A percentile compares a stretch with the other conserved stretches of the same genome.
These are phyloP conservation scores for Yueomyces sp. DNA, from an alignment of 805 yeast species.

Conservation along the genomic window DNA sequence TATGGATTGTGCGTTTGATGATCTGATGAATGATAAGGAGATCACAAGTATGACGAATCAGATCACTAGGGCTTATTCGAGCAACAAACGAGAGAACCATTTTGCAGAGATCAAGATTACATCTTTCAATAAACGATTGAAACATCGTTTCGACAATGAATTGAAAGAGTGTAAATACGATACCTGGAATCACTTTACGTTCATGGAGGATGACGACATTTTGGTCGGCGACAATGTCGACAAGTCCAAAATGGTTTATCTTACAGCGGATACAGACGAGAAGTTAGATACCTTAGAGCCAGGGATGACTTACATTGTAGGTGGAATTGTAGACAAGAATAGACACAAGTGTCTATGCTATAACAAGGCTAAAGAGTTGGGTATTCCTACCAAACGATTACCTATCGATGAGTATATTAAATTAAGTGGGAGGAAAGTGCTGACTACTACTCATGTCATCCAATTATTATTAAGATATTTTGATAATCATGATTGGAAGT, in stretches of 20 bases:
- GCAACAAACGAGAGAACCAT: conserved; percentile 47
- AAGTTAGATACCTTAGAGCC: conserved; percentile 48
- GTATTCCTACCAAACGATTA: conserved; percentile 58
- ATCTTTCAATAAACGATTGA: conserved; percentile 52
- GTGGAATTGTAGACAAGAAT: conserved; percentile 94
- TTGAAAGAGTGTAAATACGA: conserved; percentile 40
- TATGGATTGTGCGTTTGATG: conserved; percentile 88
- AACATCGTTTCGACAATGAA: conserved; percentile 52
- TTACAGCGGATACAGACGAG: conserved; percentile 80
- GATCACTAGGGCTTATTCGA: conserved; percentile 69
- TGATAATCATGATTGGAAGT: conserved; percentile 70
- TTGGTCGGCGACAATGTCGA: conserved; percentile 24
- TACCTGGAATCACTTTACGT: conserved; percentile 55
- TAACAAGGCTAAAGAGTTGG: conserved; percentile 64
- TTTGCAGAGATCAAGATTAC: conserved; percentile 48
- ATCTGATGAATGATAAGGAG: conserved; percentile 68
- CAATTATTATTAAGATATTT: conserved; percentile 74
- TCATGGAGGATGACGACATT: conserved; percentile 30
- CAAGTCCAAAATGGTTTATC: conserved; percentile 39
- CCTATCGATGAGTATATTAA: conserved; percentile 81
- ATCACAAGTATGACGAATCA: conserved; percentile 62
- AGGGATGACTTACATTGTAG: conserved; percentile 70
- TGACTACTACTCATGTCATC: conserved; percentile 92
- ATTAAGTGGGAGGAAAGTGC: conserved; percentile 72
- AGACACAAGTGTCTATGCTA: conserved; percentile 71